phyloP scores from a whole-genome alignment of 495 filamentous ascomycete species.

The Rusavskia elegans region DNA sequence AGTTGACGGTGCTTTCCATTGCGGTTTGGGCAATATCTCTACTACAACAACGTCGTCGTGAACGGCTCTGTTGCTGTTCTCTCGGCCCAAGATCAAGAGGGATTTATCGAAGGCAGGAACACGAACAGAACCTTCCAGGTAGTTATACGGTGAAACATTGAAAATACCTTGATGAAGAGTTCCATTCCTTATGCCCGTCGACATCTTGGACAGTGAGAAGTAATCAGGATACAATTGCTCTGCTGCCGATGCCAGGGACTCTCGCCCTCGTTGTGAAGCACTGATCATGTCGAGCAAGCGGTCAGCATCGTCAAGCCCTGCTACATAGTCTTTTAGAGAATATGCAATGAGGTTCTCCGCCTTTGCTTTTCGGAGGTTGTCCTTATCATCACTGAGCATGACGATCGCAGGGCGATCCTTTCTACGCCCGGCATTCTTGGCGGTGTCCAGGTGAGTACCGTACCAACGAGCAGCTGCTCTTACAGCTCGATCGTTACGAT shows the following conservation, averaged over 20 bases:
- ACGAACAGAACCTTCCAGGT: conserved; percentile 79
- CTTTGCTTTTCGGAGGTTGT: conserved; percentile 71
- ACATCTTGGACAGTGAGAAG: conserved; percentile 79
- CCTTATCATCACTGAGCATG: conserved; percentile 85
- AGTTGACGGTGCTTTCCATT: conserved; percentile 90
- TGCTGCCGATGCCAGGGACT: conserved; percentile 43
- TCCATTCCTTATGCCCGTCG: conserved; percentile 75
- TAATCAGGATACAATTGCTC: conserved; percentile 74
- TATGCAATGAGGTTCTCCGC: conserved; percentile 51
- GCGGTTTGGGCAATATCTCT: conserved; percentile 78
- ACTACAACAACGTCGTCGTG: conserved; percentile 85
- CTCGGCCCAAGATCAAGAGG: conserved; percentile 76
- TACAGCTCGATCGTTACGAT: conserved; percentile 88
- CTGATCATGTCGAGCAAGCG: conserved; percentile 90
- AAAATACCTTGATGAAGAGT: conserved; percentile 86
- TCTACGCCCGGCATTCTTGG: conserved; percentile 36
- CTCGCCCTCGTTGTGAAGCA: conserved; percentile 48
- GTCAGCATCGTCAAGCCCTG: conserved; percentile 66
- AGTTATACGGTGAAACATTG: conserved; percentile 95
- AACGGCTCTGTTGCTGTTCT: conserved; percentile 90
- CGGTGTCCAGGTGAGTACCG: conserved; percentile 52
- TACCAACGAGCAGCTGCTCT: conserved; percentile 84
- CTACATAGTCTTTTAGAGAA: conserved; percentile 63
- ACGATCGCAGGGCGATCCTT: conserved; percentile 60
- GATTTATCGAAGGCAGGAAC: conserved; percentile 80